These are phyloP conservation scores for Leccinum broughii DNA, from an alignment of 768 basidiomycete species.

Conservation along the genomic window DNA sequence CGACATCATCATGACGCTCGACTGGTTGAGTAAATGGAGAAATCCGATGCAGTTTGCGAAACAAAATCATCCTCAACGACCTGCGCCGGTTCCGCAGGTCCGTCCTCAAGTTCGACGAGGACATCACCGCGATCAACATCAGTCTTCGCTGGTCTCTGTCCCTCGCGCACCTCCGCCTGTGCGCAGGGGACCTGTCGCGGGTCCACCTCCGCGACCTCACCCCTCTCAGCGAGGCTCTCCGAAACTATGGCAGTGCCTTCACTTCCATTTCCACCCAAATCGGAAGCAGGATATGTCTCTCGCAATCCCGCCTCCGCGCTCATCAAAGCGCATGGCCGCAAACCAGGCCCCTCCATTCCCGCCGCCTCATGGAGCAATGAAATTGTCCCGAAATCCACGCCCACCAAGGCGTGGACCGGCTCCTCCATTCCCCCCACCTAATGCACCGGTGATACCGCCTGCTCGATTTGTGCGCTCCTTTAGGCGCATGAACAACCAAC, in stretches of 20 bases:
- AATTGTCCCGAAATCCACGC: conserved; percentile 13
- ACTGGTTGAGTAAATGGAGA: conserved; percentile 30
- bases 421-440: conserved; percentile 25
- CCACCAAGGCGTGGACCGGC: conserved; percentile 3
- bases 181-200: conserved; percentile 20
- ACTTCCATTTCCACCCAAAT: conserved; percentile 27
- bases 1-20: conserved; percentile 25
- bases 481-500: conserved; percentile 4
- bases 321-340: conserved; percentile 5
- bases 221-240: conserved; percentile 14
- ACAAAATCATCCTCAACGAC: conserved; percentile 17
- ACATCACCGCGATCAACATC: conserved; percentile 18
- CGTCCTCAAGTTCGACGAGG: conserved; percentile 22
- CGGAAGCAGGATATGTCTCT: conserved; percentile 21
- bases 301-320: conserved; percentile 8
- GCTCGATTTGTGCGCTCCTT: not conserved
- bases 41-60: conserved; percentile 19
- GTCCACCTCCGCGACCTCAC: conserved; percentile 11
- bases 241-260: conserved; percentile 24
- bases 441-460: conserved; percentile 13
- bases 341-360: conserved; percentile 21
- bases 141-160: conserved; percentile 5
- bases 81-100: conserved; percentile 17
- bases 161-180: conserved; percentile 12
- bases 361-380: conserved; percentile 20